A percentile compares a stretch with the other conserved stretches of the same genome.
Conservation (phyloP, 2,329 filamentous ascomycete species). For the Fusarium sp. region DNA sequence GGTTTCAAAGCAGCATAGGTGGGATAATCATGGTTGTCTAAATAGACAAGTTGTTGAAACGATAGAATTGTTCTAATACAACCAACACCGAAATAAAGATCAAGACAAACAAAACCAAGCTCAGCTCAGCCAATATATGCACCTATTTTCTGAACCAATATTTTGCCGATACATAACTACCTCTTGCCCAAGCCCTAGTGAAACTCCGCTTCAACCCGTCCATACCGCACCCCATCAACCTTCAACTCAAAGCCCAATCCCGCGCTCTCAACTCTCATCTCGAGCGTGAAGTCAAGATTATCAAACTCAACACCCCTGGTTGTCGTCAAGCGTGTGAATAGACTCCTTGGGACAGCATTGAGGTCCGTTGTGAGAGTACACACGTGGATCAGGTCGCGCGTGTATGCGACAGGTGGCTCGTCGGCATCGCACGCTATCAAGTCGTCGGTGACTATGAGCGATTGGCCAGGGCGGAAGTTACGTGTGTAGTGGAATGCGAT, state of each 20-base stretch:
- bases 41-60: neutral
- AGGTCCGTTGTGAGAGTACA: conserved; percentile 86
- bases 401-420: conserved; percentile 71
- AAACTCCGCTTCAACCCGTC: conserved; percentile 82
- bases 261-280: conserved; percentile 85
- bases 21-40: neutral
- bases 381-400: conserved; percentile 75
- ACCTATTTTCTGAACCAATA: conserved; percentile 8
- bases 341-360: conserved; percentile 77
- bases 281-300: conserved; percentile 83
- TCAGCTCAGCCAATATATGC: too few species aligned
- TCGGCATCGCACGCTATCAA: conserved; percentile 82
- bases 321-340: conserved; percentile 82
- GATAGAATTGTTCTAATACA: neutral
- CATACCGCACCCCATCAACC: conserved; percentile 82
- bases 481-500: conserved; percentile 89
- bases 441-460: conserved; percentile 82
- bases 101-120: neutral
- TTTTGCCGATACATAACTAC: neutral
- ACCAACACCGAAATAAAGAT: too few species aligned
- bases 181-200: conserved; percentile 55
- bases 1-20: neutral
- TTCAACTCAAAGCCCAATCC: conserved; percentile 82
- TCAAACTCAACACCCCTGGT: conserved; percentile 85
- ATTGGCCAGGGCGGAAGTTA: conserved; percentile 84